These are phyloP conservation scores for Herpetomonas tarakana DNA, from an alignment of 208 protist genomes.

Conservation along the genomic window DNA sequence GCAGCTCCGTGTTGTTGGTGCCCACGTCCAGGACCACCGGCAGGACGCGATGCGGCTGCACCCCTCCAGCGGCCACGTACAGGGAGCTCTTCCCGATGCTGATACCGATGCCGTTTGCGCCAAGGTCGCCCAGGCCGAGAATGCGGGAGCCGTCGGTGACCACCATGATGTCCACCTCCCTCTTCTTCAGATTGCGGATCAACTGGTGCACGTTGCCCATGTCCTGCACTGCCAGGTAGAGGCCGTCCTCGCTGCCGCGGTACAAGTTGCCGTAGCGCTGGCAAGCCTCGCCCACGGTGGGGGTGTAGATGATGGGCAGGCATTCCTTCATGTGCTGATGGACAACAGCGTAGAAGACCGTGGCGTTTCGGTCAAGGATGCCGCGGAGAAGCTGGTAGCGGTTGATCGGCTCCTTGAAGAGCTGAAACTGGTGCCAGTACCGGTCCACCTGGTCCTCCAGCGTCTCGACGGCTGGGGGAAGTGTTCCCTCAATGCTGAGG, in stretches of 20 bases:
- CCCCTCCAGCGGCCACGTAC: conserved; percentile 89
- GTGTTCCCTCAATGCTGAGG: conserved; percentile 54
- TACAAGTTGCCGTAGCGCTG: conserved; percentile 85
- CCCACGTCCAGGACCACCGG: conserved; percentile 92
- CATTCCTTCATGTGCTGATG: conserved; percentile 64
- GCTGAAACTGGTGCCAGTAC: conserved; percentile 58
- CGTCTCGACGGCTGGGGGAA: conserved; percentile 74
- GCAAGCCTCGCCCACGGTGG: conserved; percentile 93
- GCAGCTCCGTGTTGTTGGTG: conserved; percentile 86
- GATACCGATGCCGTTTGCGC: conserved; percentile 95
- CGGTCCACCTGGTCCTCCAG: conserved; percentile 77
- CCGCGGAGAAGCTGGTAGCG: conserved; percentile 68
- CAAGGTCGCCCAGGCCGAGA: conserved; percentile 94
- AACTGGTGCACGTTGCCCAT: conserved; percentile 82
- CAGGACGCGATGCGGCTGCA: conserved; percentile 79
- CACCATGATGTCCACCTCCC: conserved; percentile 91
- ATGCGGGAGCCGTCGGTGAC: conserved; percentile 96
- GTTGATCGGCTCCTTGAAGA: conserved; percentile 84
- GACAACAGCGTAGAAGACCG: conserved; percentile 77
- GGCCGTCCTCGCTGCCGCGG: conserved; percentile 71
- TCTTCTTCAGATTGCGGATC: conserved; percentile 70
- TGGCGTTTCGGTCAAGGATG: conserved; percentile 73
- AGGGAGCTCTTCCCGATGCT: conserved; percentile 93
- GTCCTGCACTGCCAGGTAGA: conserved; percentile 86
- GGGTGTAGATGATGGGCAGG: conserved; percentile 89